A percentile compares a stretch with the other conserved stretches of the same genome.
phyloP scores from a whole-genome alignment of 441 rosid genomes.

The Gossypium laxum region DNA sequence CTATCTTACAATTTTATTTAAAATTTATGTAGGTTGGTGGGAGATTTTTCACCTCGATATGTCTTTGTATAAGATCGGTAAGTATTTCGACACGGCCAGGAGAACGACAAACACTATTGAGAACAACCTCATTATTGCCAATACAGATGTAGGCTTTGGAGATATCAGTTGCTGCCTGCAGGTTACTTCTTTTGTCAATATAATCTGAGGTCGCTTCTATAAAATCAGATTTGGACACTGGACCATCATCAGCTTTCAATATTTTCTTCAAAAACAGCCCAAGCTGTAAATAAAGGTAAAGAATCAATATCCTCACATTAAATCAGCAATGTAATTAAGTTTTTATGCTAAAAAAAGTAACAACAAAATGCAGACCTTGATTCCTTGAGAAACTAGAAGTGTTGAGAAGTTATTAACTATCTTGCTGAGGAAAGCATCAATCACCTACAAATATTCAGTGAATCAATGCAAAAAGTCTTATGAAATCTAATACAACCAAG shows the following conservation, averaged over 20 bases:
- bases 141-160: conserved; percentile 66
- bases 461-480: not conserved
- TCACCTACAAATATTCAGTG: conserved; percentile 41
- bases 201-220: conserved; percentile 67
- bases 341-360: not conserved
- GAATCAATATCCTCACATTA: not conserved
- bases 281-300: conserved; percentile 36
- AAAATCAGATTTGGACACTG: conserved; percentile 48
- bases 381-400: conserved; percentile 72
- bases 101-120: conserved; percentile 19
- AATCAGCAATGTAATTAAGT: not conserved
- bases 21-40: not conserved
- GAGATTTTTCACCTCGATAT: conserved; percentile 46
- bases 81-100: conserved; percentile 28
- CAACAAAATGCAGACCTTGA: conserved; percentile 42
- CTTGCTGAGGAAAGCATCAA: conserved; percentile 67
- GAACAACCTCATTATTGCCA: conserved; percentile 35
- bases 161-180: conserved; percentile 48
- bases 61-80: conserved; percentile 43
- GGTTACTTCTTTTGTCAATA: conserved; percentile 45
- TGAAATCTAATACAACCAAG: not conserved
- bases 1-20: not conserved
- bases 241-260: conserved; percentile 49
- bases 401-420: conserved; percentile 86
- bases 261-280: conserved; percentile 66